These are phyloP conservation scores for Neonectria magnoliae DNA, from an alignment of 2,329 filamentous ascomycete genomes.

Conservation along the genomic window DNA sequence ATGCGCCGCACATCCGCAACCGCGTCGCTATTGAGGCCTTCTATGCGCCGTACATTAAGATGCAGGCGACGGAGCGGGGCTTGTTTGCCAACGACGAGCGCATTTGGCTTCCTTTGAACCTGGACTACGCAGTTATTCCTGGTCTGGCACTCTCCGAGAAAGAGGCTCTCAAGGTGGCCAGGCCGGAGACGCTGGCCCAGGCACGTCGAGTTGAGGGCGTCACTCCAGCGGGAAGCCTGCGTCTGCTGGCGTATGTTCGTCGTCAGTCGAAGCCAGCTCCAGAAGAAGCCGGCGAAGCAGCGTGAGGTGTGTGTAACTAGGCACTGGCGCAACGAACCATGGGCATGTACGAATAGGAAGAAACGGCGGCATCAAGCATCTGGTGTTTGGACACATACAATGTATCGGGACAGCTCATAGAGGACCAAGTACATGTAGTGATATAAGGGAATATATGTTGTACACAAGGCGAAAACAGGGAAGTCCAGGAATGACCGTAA, in stretches of 20 bases:
- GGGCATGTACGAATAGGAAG: conserved; percentile 9
- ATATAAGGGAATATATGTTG: conserved; percentile 13
- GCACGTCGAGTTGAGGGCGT: conserved; percentile 87
- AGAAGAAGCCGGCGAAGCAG: background rate
- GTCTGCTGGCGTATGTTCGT: conserved; percentile 71
- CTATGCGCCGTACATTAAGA: conserved; percentile 86
- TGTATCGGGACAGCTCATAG: background rate
- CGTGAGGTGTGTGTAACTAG: background rate
- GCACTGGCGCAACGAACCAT: background rate
- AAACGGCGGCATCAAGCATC: background rate
- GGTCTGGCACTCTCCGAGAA: conserved; percentile 86
- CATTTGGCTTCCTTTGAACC: conserved; percentile 73
- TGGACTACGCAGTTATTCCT: conserved; percentile 79
- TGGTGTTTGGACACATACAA: conserved; percentile 4
- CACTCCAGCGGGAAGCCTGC: conserved; percentile 68
- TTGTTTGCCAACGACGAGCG: conserved; percentile 81
- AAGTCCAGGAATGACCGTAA: background rate
- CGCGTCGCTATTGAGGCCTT: conserved; percentile 83
- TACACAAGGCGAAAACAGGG: conserved; percentile 2
- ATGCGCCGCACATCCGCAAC: conserved; percentile 66
- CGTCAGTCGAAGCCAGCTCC: conserved; percentile 25
- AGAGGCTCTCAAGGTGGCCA: conserved; percentile 72
- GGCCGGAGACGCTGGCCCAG: conserved; percentile 88
- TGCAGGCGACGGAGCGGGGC: conserved; percentile 73
- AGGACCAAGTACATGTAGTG: conserved; percentile 9